Conservation (phyloP, 2,329 filamentous ascomycete genomes). For the Clonostachys solani region DNA sequence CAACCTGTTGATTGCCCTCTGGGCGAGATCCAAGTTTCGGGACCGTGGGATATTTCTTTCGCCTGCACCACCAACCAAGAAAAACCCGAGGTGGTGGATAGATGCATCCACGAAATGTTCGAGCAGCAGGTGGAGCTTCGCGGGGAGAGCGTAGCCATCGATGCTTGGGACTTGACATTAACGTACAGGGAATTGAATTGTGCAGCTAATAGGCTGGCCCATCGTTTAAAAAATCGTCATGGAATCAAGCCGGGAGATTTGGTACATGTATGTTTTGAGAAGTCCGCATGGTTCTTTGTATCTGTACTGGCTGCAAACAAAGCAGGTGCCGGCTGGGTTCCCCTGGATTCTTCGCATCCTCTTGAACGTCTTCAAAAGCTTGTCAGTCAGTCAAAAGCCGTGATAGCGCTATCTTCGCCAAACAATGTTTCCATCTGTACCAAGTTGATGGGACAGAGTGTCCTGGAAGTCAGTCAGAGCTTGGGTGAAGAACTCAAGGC, state of each 20-base stretch:
- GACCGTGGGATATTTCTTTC: neutral
- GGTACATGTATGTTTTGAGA: conserved; percentile 4
- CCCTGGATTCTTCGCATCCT: conserved; percentile 8
- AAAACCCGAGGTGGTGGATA: neutral
- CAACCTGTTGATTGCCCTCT: neutral
- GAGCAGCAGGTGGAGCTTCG: neutral
- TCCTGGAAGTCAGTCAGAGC: neutral
- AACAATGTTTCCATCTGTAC: neutral
- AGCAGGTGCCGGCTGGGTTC: conserved; percentile 3
- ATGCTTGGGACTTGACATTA: neutral
- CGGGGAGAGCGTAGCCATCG: neutral
- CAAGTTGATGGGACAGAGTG: neutral
- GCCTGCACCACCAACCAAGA: neutral
- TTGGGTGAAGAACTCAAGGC: neutral
- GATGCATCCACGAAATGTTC: neutral
- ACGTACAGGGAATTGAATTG: neutral
- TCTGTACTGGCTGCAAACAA: conserved; percentile 4
- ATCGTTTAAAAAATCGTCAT: neutral
- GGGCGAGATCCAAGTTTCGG: neutral
- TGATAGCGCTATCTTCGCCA: conserved; percentile 15
- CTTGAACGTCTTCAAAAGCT: conserved; percentile 34
- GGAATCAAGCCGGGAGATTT: neutral
- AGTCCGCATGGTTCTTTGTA: conserved; percentile 2
- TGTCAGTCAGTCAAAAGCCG: conserved; percentile 22
- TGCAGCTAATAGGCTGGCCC: neutral